Base-by-base conservation (phyloP, 2,329 filamentous ascomycete genomes). In the Ophidiomyces ophidiicola region DNA sequence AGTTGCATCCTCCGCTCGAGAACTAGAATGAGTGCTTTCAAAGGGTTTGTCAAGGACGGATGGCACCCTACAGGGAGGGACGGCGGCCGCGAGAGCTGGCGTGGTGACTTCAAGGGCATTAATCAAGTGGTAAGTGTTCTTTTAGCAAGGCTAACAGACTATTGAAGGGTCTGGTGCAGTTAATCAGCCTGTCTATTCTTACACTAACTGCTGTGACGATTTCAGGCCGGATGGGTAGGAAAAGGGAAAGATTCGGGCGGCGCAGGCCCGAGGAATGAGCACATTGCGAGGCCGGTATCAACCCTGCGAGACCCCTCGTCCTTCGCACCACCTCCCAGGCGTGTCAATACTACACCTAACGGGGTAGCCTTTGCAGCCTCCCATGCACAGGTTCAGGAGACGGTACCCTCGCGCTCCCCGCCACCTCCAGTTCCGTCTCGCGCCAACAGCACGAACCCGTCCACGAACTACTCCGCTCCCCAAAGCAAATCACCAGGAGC, bases 281-380 rank as follows among this genome's bases (percentile, higher is more conserved):
- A 34, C 25, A 62, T 70, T 37, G 70, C 73, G 5, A 67, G 69
- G 11, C 85, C 86, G 1, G 63, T 92, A 30, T 68, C 76, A 6
- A 69, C 74, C 3, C 69, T 94, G 20, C 78, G 76, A 55, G 85
- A 94, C 54, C 86, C 84, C 1, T 59, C 74, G 1, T 72, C 76
- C 11, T 94, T 93, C 55, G 84, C 74, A 2, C 83, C 85, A 17
- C 86, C 86, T 18, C 86, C 86, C 0, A 87, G 75, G 51, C 80
- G 73, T 45, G 59, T 66, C 41, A 64, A 67, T 35, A 69, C 68
- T 47, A 62, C 70, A 53, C 61, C 65, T 41, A 60, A 58, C 10
- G 59, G 57, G 5, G 60, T 66, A 2, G 51, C 66, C 10, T 57
- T 63, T 20, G 64, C 67, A 10, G 61, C 67, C 8, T 60, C 66